Evolutionary conservation across 2,329 filamentous ascomycete species (phyloP), one percentile per base, ranked within the genome.

Genomic region (Helotiales sp.): DNA sequence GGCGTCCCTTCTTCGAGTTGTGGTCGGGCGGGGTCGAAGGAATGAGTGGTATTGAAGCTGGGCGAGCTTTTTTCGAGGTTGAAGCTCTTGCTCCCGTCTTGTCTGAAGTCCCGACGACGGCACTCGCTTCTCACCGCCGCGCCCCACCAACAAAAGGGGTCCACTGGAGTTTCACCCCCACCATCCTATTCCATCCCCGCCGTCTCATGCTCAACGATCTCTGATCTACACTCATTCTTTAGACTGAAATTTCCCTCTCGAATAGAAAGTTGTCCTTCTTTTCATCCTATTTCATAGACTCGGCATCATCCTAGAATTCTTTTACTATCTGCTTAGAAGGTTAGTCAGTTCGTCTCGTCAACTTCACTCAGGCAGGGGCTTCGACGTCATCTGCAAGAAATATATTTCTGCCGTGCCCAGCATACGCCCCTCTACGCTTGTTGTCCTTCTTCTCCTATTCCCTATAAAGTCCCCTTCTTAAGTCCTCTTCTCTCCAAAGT

Each of bases 61-160:
- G 58, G 34, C 54, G 61, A 62, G 45, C 37, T 49, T 66, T 63
- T 68, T 69, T 70, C 50, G 66, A 71, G 61, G 66, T 68, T 71
- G 62, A 61, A 47, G 57, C 55, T 47, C 50, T 55, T 20, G 45
- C 45, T 34, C 40, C n/a, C n/a, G n/a, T 45, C 32, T 50, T n/a
- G n/a, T n/a, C n/a, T 32, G n/a, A 40, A 22, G 30, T 40, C 30
- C 57, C 24, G 50, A 63, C 40, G 40, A 45, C 17, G 20, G 40
- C 40, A 43, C 17, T 59, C 34, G 32, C 55, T 61, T 52, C 30
- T 37, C 43, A 54, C 37, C 47, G 61, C 61, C 11, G 20, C 43
- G 47, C 61, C 49, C 49, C 49, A 26, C 40, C 40, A 49, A 22
- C 47, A 20, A 7, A 37, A 37, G 24, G 54, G 32, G 54, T 57